Conservation (phyloP, 1,284 basidiomycete genomes). For the Porodaedalea pini region DNA sequence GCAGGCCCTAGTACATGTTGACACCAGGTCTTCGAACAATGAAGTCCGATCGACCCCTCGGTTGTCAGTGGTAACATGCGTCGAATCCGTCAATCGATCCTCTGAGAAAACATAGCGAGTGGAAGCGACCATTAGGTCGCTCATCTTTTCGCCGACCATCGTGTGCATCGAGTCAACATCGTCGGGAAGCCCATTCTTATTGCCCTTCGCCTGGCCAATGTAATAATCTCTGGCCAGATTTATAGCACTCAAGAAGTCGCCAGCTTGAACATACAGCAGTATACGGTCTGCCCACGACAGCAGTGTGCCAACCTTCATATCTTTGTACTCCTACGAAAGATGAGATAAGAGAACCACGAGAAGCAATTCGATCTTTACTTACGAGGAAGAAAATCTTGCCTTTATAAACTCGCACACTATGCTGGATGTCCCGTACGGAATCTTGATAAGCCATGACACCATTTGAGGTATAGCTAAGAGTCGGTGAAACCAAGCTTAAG, state of each 20-base stretch:
- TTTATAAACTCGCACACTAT: slow-evolving; percentile 81
- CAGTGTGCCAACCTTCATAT: slow-evolving; percentile 80
- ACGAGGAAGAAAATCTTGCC: slow-evolving; percentile 90
- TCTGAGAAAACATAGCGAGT: slow-evolving; percentile 90
- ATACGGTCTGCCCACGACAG: slow-evolving; percentile 96
- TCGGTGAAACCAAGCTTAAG: slow-evolving; percentile 51
- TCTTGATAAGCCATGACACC: slow-evolving; percentile 47
- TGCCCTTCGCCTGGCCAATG: slow-evolving; percentile 78
- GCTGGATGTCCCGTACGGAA: slow-evolving; percentile 54
- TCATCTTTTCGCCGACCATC: slow-evolving; percentile 75
- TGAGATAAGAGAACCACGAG: slow-evolving; percentile 7
- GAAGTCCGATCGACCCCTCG: slow-evolving; percentile 89
- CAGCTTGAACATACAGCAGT: slow-evolving; percentile 76
- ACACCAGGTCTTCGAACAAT: slow-evolving; percentile 86
- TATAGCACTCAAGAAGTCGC: slow-evolving; percentile 90
- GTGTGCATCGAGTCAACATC: slow-evolving; percentile 52
- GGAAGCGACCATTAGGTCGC: slow-evolving; percentile 85
- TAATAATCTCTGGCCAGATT: slow-evolving; percentile 85
- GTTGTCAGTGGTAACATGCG: slow-evolving; percentile 78
- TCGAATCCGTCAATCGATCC: slow-evolving; percentile 87
- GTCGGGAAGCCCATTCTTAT: slow-evolving; percentile 83
- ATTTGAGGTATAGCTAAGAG: slow-evolving; percentile 44
- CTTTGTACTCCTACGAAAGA: slow-evolving; percentile 54
- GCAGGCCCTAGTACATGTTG: slow-evolving; percentile 79
- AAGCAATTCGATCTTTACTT: slow-evolving; percentile 32